Evolutionary conservation across 345 rosid genomes (phyloP).

Genomic region (Psidium guajava): DNA sequence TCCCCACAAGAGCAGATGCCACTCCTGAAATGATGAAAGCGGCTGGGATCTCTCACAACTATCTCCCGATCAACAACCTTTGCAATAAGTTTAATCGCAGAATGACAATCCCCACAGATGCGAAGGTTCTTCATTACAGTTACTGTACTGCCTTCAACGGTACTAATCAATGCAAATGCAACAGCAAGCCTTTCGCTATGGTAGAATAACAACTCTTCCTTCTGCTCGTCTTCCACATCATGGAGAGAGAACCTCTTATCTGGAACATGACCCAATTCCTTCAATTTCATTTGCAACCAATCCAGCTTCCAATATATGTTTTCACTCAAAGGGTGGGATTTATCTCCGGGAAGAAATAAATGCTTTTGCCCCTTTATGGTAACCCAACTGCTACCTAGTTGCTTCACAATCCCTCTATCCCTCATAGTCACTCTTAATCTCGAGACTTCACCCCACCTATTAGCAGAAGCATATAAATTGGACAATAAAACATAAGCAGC

Average conservation of each 20-base stretch:
- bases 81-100: background rate
- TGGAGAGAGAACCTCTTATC: background rate
- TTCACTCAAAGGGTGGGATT: background rate
- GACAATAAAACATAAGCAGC: background rate
- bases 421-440: background rate
- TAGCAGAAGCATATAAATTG: background rate
- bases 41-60: background rate
- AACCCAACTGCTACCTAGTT: background rate
- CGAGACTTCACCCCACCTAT: background rate
- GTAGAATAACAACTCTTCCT: background rate
- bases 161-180: too few species aligned
- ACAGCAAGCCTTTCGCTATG: too few species aligned
- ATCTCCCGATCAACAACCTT: background rate
- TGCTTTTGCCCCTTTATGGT: background rate
- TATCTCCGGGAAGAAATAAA: background rate
- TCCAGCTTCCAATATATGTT: background rate
- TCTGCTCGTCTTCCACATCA: background rate
- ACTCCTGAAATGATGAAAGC: background rate
- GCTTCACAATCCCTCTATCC: background rate
- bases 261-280: background rate
- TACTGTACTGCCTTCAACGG: background rate
- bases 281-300: background rate
- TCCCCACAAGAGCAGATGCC: conserved; percentile 1
- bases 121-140: background rate
- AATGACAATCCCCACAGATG: background rate